phyloP scores from a whole-genome alignment of 2,329 filamentous ascomycete species.

The Cercospora beticola region DNA sequence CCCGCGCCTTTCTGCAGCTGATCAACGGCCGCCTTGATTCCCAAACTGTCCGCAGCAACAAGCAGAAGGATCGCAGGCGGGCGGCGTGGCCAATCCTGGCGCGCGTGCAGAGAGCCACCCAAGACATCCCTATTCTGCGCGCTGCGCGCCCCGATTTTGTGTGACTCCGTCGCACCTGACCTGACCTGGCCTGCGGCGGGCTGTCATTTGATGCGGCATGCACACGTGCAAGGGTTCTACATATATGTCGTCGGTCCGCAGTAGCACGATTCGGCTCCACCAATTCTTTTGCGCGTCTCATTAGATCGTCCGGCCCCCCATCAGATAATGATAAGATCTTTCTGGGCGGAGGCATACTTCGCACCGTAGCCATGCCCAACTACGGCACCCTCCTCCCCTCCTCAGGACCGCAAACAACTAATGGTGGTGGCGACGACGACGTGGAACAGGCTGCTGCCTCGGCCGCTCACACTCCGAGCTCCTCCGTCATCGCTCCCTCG shows the following conservation, averaged over 20 bases:
- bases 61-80: not conserved
- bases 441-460: constrained; percentile 21
- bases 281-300: not conserved
- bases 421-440: constrained; percentile 17
- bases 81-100: not conserved
- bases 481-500: constrained; percentile 14
- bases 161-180: not conserved
- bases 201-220: not conserved
- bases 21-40: not conserved
- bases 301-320: not conserved
- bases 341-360: constrained; percentile 1
- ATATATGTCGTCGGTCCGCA: not conserved
- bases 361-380: constrained; percentile 20
- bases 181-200: not conserved
- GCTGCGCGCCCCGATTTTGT: not conserved
- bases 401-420: not conserved
- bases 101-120: not conserved
- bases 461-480: constrained; percentile 15
- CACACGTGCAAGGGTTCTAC: not conserved
- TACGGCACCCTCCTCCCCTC: constrained; percentile 26
- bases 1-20: not conserved
- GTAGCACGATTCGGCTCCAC: not conserved
- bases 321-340: constrained; percentile 7
- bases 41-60: not conserved
- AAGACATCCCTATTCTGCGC: not conserved